Percentiles rank a stretch among this genome's conserved stretches.
These are phyloP conservation scores for Cryomyces minteri DNA, from an alignment of 495 filamentous ascomycete species.

Conservation along the genomic window DNA sequence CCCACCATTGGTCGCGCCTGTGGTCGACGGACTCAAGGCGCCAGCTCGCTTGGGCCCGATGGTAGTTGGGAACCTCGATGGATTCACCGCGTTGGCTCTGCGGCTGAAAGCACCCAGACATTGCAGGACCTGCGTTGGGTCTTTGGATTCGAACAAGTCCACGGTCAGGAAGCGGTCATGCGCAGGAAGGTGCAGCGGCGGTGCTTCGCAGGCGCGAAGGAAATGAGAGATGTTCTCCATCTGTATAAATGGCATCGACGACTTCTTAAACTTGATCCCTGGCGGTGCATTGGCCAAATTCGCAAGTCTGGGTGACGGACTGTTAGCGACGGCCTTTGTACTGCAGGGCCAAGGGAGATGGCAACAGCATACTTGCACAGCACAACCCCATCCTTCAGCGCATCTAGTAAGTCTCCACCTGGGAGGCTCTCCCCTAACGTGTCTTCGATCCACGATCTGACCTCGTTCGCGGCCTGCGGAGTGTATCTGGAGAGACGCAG, in stretches of 20 bases:
- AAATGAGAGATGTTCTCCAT: slow-evolving; percentile 99
- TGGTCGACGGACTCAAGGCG: slow-evolving; percentile 49
- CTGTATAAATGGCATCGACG: slow-evolving; percentile 91
- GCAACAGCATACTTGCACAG: slow-evolving; percentile 58
- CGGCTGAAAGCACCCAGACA: slow-evolving; percentile 86
- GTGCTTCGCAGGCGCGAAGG: slow-evolving; percentile 64
- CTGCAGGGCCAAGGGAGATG: background rate
- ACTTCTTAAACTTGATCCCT: slow-evolving; percentile 64
- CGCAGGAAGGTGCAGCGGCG: slow-evolving; percentile 70
- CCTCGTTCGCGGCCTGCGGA: slow-evolving; percentile 75
- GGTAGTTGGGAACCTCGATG: slow-evolving; percentile 46
- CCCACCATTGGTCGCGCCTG: slow-evolving; percentile 32
- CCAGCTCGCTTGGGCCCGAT: slow-evolving; percentile 48
- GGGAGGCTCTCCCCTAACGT: slow-evolving; percentile 56
- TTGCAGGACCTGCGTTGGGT: slow-evolving; percentile 90
- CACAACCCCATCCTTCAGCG: slow-evolving; percentile 71
- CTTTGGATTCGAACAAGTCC: slow-evolving; percentile 90
- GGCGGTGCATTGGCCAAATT: slow-evolving; percentile 65
- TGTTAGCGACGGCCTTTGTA: background rate
- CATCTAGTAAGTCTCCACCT: slow-evolving; percentile 60
- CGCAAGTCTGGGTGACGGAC: slow-evolving; percentile 38
- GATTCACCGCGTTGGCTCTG: slow-evolving; percentile 59
- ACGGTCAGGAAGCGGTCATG: slow-evolving; percentile 97
- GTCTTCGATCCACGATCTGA: slow-evolving; percentile 71
- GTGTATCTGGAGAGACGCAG: slow-evolving; percentile 90